phyloP scores from a whole-genome alignment of 257 asterid species.

The Solanum phureja region DNA sequence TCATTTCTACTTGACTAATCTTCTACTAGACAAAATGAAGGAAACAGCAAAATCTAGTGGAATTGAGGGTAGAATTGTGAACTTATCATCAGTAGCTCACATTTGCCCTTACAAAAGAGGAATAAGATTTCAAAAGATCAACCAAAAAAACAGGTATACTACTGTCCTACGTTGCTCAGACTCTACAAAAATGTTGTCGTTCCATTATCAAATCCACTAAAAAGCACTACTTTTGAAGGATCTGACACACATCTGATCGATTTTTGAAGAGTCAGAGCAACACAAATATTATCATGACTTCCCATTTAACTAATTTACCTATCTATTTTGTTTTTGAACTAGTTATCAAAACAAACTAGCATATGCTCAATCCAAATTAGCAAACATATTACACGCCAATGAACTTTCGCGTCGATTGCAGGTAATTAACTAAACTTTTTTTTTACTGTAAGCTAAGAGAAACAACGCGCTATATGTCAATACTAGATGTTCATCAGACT shows the following conservation, averaged over 20 bases:
- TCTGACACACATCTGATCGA: not conserved
- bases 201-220: not conserved
- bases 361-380: slow-evolving; percentile 84
- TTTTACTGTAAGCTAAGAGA: not conserved
- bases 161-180: not conserved
- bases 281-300: not conserved
- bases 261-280: not conserved
- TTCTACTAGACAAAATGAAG: slow-evolving; percentile 84
- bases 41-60: slow-evolving; percentile 57
- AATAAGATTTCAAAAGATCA: slow-evolving; percentile 48
- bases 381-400: slow-evolving; percentile 67
- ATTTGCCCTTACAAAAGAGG: slow-evolving; percentile 44
- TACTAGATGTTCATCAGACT: not conserved
- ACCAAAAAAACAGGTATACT: slow-evolving; percentile 39
- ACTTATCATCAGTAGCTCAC: slow-evolving; percentile 78
- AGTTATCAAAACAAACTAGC: slow-evolving; percentile 78
- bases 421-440: slow-evolving; percentile 19
- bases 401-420: slow-evolving; percentile 66
- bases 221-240: not conserved
- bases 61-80: slow-evolving; percentile 75
- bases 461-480: too few relatives aligned
- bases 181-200: not conserved
- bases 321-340: not conserved
- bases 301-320: not conserved
- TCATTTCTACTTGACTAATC: slow-evolving; percentile 87